phyloP scores from a whole-genome alignment of 129 eudicot species.

The Helianthus annuus region DNA sequence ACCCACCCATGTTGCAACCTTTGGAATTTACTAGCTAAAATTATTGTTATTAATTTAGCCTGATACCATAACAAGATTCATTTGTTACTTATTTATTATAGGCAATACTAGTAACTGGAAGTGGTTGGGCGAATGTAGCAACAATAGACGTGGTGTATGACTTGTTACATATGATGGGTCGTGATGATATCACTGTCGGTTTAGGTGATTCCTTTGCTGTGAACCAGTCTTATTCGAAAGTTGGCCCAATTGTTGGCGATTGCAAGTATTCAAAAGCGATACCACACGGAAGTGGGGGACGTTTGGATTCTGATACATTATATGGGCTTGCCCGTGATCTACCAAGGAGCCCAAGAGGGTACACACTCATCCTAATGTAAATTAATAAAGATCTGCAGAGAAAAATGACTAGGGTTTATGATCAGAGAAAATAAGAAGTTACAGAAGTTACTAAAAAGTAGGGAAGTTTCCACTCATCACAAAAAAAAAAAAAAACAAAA shows the following conservation, averaged over 20 bases:
- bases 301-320: conserved; percentile 80
- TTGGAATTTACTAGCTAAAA: neutral
- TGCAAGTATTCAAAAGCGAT: conserved; percentile 79
- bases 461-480: no score
- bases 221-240: conserved; percentile 52
- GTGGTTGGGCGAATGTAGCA: conserved; percentile 94
- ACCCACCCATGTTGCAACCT: no score
- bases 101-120: conserved; percentile 74
- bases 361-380: neutral
- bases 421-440: no score
- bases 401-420: no score
- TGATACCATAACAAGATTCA: neutral
- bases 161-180: conserved; percentile 97
- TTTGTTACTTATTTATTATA: conserved; percentile 18
- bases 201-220: conserved; percentile 67
- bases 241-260: conserved; percentile 48
- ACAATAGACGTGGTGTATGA: conserved; percentile 85
- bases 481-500: no score
- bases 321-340: conserved; percentile 82
- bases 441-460: no score
- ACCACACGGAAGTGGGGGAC: conserved; percentile 92
- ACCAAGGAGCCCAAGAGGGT: conserved; percentile 96
- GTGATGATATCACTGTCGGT: conserved; percentile 88
- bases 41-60: neutral
- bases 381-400: no score